A percentile compares a stretch with the other conserved stretches of the same genome.
These are phyloP conservation scores for Annulohypoxylon maeteangense DNA, from an alignment of 495 filamentous ascomycete species.

Conservation along the genomic window DNA sequence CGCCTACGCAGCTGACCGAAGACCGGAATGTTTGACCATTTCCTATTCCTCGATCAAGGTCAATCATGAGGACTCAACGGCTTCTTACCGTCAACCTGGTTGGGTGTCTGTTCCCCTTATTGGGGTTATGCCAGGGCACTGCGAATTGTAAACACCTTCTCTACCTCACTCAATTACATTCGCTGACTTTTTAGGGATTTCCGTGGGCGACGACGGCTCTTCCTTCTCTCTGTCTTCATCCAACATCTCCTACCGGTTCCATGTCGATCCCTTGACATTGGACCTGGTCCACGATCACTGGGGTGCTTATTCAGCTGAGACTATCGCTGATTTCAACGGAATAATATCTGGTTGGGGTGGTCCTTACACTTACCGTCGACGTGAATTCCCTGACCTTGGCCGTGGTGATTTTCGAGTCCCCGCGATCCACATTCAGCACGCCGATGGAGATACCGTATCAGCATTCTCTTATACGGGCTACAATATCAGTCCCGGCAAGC, in stretches of 20 bases:
- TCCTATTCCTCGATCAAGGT: not conserved
- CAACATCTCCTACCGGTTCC: slow-evolving; percentile 64
- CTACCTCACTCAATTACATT: slow-evolving; percentile 14
- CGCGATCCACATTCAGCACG: slow-evolving; percentile 63
- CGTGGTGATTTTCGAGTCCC: slow-evolving; percentile 65
- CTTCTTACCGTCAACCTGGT: slow-evolving; percentile 15
- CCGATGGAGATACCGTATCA: slow-evolving; percentile 61
- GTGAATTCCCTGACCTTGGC: slow-evolving; percentile 66
- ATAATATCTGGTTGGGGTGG: slow-evolving; percentile 60
- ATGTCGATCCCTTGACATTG: slow-evolving; percentile 60
- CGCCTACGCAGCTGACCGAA: not conserved
- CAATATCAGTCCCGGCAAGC: slow-evolving; percentile 58
- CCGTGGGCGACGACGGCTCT: slow-evolving; percentile 52
- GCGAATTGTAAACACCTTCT: slow-evolving; percentile 39
- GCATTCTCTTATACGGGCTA: slow-evolving; percentile 60
- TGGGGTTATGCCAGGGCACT: slow-evolving; percentile 31
- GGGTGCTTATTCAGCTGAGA: slow-evolving; percentile 58
- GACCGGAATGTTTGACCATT: slow-evolving; percentile 3
- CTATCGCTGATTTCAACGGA: slow-evolving; percentile 44
- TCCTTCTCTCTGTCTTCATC: slow-evolving; percentile 61
- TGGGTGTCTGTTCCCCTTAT: slow-evolving; percentile 39
- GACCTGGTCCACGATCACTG: slow-evolving; percentile 65
- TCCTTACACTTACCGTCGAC: slow-evolving; percentile 56
- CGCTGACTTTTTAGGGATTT: slow-evolving; percentile 52
- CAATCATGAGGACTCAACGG: slow-evolving; percentile 22